Evolutionary conservation across 2,329 filamentous ascomycete genomes (phyloP), one percentile per base, ranked within the genome.

Genomic region (Chaetomium strumarium): DNA sequence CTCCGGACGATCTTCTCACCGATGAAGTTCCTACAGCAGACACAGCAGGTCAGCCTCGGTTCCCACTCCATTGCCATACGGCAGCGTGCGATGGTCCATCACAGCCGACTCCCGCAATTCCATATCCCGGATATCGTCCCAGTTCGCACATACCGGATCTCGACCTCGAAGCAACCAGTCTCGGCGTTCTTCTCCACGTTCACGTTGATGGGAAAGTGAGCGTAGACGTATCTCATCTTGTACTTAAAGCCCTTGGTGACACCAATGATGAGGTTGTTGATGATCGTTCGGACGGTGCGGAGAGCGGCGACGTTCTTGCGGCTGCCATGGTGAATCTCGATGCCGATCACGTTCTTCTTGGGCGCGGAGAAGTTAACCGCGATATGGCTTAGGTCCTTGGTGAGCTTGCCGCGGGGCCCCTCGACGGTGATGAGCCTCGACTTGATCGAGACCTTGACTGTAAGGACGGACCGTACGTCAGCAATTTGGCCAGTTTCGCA

Each of bases 191-290:
- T 91, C 69, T 96, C 90, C 66, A 99, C 77, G 83, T 96, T 97
- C 80, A 99, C 92, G 84, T 99, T 99, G 90, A 99, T 99, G 78
- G 93, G 93, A 74, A 99, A 99, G 86, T 99, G 93, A 74, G 93
- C 93, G 76, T 99, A 99, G 77, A 99, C 93, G 81, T 99, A 99
- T 71, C 95, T 90, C 92, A 99, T 97, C 89, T 99, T 99, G 88
- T 99, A 99, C 82, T 95, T 95, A 89, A 87, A 99, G 67, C 93
- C 93, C 83, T 92, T 95, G 75, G 93, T 99, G 65, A 99, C 93
- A 76, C 93, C 93, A 69, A 91, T 85, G 76, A 99, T 88, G 79
- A 99, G 75, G 87, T 99, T 99, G 84, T 95, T 89, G 83, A 99
- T 95, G 77, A 97, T 77, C 64, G 92, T 92, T 72, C 90, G 90